Evolutionary conservation across 176 grass and related monocot genomes (phyloP).

Genomic region (Pontederia crassipes): DNA sequence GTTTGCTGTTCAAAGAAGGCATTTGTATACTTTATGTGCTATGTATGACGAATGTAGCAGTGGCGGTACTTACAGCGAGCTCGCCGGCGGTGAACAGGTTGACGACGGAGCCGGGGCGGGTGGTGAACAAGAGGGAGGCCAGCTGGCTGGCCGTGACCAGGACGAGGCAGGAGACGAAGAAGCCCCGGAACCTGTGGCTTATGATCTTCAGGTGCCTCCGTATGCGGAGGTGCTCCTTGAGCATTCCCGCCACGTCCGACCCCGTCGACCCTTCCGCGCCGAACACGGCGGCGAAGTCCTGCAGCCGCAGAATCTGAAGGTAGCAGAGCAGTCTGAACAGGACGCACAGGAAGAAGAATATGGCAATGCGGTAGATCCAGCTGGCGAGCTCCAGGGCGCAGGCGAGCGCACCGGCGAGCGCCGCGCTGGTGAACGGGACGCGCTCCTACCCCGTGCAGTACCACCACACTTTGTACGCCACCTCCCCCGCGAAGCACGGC

Average conservation of each 20-base stretch:
- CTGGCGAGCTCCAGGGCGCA: slow-evolving; percentile 53
- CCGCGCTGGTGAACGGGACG: slow-evolving; percentile 32
- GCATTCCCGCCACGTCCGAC: slow-evolving; percentile 30
- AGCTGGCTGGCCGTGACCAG: slow-evolving; percentile 82
- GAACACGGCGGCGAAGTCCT: slow-evolving; percentile 59
- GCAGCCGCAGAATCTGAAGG: slow-evolving; percentile 59
- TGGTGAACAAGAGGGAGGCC: slow-evolving; percentile 60
- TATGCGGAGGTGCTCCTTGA: slow-evolving; percentile 73
- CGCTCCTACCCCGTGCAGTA: slow-evolving; percentile 48
- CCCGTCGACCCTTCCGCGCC: slow-evolving; percentile 11
- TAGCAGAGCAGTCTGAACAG: slow-evolving; percentile 78
- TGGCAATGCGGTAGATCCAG: slow-evolving; percentile 74
- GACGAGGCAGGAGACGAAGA: slow-evolving; percentile 58
- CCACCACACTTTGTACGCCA: slow-evolving; percentile 77
- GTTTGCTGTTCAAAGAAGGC: no score
- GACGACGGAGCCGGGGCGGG: slow-evolving; percentile 43
- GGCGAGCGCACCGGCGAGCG: slow-evolving; percentile 33
- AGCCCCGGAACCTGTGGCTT: slow-evolving; percentile 68
- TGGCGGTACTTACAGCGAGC: slow-evolving; percentile 43
- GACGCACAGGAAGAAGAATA: slow-evolving; percentile 77
- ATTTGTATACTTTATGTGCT: no score
- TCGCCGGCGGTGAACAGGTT: slow-evolving; percentile 67
- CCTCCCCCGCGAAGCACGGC: slow-evolving; percentile 35
- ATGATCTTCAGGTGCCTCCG: slow-evolving; percentile 77
- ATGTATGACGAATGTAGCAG: no score